These are phyloP conservation scores for Ceratocystis smalleyi DNA, from an alignment of 2,329 filamentous ascomycete species.

Conservation along the genomic window DNA sequence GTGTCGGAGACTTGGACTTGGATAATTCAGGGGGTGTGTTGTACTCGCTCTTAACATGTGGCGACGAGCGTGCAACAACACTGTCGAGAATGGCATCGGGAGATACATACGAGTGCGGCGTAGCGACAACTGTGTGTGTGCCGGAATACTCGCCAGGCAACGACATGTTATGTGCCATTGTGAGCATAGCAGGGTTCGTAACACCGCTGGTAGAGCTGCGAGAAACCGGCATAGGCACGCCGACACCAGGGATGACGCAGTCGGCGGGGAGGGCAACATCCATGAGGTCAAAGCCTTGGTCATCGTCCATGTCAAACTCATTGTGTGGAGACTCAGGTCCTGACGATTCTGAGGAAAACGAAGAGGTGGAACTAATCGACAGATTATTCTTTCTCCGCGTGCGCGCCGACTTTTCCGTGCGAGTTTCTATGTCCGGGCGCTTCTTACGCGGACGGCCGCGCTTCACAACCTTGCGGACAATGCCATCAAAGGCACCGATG, in stretches of 20 bases:
- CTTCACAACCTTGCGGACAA: slow-evolving; percentile 44
- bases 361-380: slow-evolving; percentile 33
- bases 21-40: slow-evolving; percentile 46
- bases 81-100: slow-evolving; percentile 31
- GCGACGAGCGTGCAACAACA: slow-evolving; percentile 18
- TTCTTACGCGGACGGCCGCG: slow-evolving; percentile 49
- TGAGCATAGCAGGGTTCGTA: slow-evolving; percentile 21
- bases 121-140: slow-evolving; percentile 20
- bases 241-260: slow-evolving; percentile 16
- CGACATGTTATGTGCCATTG: slow-evolving; percentile 19
- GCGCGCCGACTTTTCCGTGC: slow-evolving; percentile 39
- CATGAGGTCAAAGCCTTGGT: slow-evolving; percentile 31
- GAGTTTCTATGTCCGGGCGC: slow-evolving; percentile 40
- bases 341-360: slow-evolving; percentile 37
- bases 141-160: slow-evolving; percentile 4
- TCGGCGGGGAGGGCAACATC: slow-evolving; percentile 25
- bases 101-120: slow-evolving; percentile 32
- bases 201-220: neutral
- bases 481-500: slow-evolving; percentile 78
- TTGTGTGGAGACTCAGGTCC: slow-evolving; percentile 37
- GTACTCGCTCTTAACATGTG: slow-evolving; percentile 33
- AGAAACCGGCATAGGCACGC: slow-evolving; percentile 7
- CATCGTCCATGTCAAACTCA: slow-evolving; percentile 32
- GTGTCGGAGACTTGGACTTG: slow-evolving; percentile 42
- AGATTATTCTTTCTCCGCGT: slow-evolving; percentile 38